phyloP scores from a whole-genome alignment of 208 protist genomes.

The Blastocrithidia nonstop region DNA sequence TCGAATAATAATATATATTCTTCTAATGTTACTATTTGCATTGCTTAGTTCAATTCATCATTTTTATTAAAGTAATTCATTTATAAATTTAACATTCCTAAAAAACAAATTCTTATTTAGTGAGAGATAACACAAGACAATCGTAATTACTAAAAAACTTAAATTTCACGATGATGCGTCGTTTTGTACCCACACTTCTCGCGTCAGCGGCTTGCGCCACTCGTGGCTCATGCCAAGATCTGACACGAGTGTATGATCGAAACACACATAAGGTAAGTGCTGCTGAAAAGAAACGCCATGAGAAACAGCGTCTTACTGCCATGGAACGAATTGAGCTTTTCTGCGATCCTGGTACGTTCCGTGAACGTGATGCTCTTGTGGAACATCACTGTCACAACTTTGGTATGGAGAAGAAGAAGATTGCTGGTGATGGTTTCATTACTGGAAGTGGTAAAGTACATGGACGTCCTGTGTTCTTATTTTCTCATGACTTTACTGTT shows the following conservation, averaged over 20 bases:
- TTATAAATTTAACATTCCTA: too few relatives aligned
- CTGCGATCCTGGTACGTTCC: conserved; percentile 84
- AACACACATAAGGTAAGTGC: conserved; percentile 4
- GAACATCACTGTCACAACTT: conserved; percentile 81
- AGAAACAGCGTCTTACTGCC: conserved; percentile 87
- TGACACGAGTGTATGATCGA: not conserved
- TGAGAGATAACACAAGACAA: too few relatives aligned
- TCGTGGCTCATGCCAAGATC: not conserved
- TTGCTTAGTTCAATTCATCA: too few relatives aligned
- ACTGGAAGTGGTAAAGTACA: conserved; percentile 89
- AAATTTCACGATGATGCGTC: too few relatives aligned
- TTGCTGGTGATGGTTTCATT: conserved; percentile 88
- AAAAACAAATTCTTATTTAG: too few relatives aligned
- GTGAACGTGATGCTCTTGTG: conserved; percentile 85
- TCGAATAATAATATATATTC: too few relatives aligned
- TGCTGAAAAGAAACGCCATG: conserved; percentile 63
- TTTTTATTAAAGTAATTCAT: too few relatives aligned
- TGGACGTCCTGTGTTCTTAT: conserved; percentile 89
- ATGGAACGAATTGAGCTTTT: conserved; percentile 89
- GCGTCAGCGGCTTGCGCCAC: not conserved
- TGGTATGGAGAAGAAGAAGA: conserved; percentile 55
- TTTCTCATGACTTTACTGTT: conserved; percentile 93
- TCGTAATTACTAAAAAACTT: too few relatives aligned
- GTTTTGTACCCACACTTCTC: not conserved
- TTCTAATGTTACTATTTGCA: too few relatives aligned